phyloP scores from a whole-genome alignment of 768 basidiomycete genomes.

The Lactifluus hygrophoroides region DNA sequence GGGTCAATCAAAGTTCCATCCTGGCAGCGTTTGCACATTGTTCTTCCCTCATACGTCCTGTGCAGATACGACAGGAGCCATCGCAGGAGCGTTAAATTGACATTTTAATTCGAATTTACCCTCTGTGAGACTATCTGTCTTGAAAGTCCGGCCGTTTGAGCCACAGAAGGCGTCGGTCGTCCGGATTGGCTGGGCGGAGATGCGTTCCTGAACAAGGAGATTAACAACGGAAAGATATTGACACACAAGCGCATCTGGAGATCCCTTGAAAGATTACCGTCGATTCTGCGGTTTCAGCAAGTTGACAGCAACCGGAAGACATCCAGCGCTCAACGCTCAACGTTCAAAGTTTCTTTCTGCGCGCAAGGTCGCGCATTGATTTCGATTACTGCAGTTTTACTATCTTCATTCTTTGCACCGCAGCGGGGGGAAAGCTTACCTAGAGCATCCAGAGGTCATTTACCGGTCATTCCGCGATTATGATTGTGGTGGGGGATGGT shows the following conservation, averaged over 20 bases:
- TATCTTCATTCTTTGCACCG: not conserved
- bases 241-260: constrained; percentile 47
- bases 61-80: constrained; percentile 47
- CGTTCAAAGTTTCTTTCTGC: constrained; percentile 50
- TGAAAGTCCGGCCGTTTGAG: constrained; percentile 13
- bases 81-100: not conserved
- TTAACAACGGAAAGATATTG: not conserved
- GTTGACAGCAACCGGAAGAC: constrained; percentile 83
- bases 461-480: constrained; percentile 77
- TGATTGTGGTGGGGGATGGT: constrained; percentile 62
- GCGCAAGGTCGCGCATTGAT: constrained; percentile 44
- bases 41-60: constrained; percentile 34
- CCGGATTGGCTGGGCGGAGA: constrained; percentile 7
- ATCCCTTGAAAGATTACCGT: constrained; percentile 48
- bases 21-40: too few relatives aligned
- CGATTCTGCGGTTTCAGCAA: constrained; percentile 67
- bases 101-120: not conserved
- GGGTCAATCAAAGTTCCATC: too few relatives aligned
- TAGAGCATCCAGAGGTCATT: constrained; percentile 75
- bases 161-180: not conserved
- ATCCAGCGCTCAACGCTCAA: constrained; percentile 40
- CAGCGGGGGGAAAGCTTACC: constrained; percentile 36
- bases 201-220: constrained; percentile 19
- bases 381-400: constrained; percentile 52
- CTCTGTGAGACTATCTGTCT: constrained; percentile 15